Base-by-base conservation (phyloP, 176 grass and related monocot species). In the Musa beccarii region DNA sequence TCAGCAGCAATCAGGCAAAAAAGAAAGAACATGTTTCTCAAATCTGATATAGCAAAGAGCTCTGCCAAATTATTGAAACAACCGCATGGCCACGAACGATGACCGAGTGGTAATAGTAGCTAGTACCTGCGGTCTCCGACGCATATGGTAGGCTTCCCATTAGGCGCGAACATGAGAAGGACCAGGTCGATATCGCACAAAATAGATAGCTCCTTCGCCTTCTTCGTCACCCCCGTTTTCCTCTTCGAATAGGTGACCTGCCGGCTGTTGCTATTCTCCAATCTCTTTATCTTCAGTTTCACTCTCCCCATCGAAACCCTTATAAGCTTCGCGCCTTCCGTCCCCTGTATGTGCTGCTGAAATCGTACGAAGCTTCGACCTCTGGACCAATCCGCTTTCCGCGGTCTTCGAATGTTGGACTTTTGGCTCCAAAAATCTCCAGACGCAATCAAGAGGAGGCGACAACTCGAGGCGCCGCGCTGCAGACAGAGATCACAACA, bases 211-310 rank as follows among this genome's bases (percentile, higher is more conserved):
- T 92, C 90, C 77, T 83, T 89, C 9, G 90, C 90, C 77, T 92
- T 92, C 78, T 92, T 92, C 29, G 89, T 63, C 43, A 92, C 86
- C 3, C 90, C 87, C 0, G 90, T 81, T 57, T 87, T 63, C 2
- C 90, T 81, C 12, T 92, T 92, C 1, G 90, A 92, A 23, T 92
- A 92, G 1, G 90, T 92, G 25, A 92, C 82, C 3, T 89, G 84
- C 50, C 84, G 69, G 11, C 87, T 87, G 24, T 66, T 80, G 28
- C 0, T 76, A 62, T 89, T 89, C 63, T 92, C 90, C 84, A 92
- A 59, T 59, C 84, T 89, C 74, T 92, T 92, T 68, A 92, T 92
- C 61, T 92, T 92, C 16, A 92, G 68, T 63, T 92, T 92, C 14
- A 92, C 90, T 79, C 90, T 92, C 75, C 90, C 90, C 90, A 92